phyloP scores from a whole-genome alignment of 2,329 filamentous ascomycete species.

The Exserohilum rostratum region DNA sequence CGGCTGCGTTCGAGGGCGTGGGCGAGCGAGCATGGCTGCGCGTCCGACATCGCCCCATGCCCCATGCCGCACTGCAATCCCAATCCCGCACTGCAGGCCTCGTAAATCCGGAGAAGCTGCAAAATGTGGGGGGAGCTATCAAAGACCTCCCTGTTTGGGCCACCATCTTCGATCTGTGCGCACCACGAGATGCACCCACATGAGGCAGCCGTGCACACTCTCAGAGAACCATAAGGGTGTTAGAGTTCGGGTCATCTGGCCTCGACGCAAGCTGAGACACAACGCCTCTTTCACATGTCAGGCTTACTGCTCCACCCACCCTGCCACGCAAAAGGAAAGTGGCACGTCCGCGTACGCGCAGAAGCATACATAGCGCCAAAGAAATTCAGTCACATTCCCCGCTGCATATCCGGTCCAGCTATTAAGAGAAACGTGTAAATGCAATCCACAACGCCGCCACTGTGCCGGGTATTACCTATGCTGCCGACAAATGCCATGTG shows the following conservation, averaged over 20 bases:
- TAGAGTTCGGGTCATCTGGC: slow-evolving; percentile 3
- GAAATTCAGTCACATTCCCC: neutral
- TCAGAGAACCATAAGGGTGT: slow-evolving; percentile 8
- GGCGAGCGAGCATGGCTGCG: no score
- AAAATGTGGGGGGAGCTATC: slow-evolving; percentile 18
- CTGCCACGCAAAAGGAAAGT: neutral
- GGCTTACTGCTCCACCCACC: neutral
- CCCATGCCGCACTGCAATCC: no score
- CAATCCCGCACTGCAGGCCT: slow-evolving; percentile 5
- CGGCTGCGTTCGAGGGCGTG: neutral
- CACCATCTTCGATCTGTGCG: slow-evolving; percentile 8
- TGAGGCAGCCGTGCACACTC: slow-evolving; percentile 5
- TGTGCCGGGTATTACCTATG: neutral
- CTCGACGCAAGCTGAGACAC: neutral
- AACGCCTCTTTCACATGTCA: slow-evolving; percentile 15
- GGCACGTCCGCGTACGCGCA: neutral
- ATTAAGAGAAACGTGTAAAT: neutral
- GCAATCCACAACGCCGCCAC: neutral
- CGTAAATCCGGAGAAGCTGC: slow-evolving; percentile 11
- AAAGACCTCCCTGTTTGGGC: slow-evolving; percentile 4
- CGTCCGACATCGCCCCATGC: slow-evolving; percentile 5
- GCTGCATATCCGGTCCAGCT: neutral
- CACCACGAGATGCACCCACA: slow-evolving; percentile 26
- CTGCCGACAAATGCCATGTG: no score
- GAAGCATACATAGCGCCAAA: neutral